phyloP scores from a whole-genome alignment of 2,329 filamentous ascomycete genomes.

The Diaporthe sp. region DNA sequence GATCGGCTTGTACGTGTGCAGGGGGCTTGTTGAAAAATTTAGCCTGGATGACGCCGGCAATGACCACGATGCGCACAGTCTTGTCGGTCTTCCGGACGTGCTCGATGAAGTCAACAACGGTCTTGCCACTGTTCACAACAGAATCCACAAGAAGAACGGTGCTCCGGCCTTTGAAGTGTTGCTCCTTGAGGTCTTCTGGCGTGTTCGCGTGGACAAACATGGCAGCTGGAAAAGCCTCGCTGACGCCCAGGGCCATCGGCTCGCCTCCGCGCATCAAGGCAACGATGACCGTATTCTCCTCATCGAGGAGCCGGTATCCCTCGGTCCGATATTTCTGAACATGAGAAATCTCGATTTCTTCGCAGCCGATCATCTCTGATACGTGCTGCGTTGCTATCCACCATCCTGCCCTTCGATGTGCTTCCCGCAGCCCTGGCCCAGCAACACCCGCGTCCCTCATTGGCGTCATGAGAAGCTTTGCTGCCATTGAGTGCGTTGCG shows the following conservation, averaged over 20 bases:
- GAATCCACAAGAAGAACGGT: conserved; percentile 71
- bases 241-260: conserved; percentile 72
- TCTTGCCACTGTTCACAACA: conserved; percentile 71
- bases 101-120: conserved; percentile 62
- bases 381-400: conserved; percentile 68
- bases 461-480: conserved; percentile 66
- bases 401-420: conserved; percentile 63
- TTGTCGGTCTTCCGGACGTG: conserved; percentile 58
- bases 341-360: conserved; percentile 63
- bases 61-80: conserved; percentile 63
- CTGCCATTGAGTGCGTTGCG: conserved; percentile 49
- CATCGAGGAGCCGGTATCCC: conserved; percentile 62
- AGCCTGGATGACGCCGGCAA: conserved; percentile 68
- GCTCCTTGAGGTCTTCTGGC: conserved; percentile 56
- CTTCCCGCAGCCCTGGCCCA: conserved; percentile 62
- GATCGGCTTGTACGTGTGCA: conserved; percentile 43
- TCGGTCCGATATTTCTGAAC: conserved; percentile 61
- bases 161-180: conserved; percentile 56
- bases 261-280: conserved; percentile 75
- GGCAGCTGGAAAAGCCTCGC: conserved; percentile 64
- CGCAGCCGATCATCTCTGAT: conserved; percentile 61
- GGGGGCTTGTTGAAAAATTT: conserved; percentile 45
- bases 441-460: conserved; percentile 63
- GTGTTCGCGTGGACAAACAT: conserved; percentile 63
- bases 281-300: conserved; percentile 66